Evolutionary conservation across 2,329 filamentous ascomycete species (phyloP).

Genomic region (Apiospora marii): DNA sequence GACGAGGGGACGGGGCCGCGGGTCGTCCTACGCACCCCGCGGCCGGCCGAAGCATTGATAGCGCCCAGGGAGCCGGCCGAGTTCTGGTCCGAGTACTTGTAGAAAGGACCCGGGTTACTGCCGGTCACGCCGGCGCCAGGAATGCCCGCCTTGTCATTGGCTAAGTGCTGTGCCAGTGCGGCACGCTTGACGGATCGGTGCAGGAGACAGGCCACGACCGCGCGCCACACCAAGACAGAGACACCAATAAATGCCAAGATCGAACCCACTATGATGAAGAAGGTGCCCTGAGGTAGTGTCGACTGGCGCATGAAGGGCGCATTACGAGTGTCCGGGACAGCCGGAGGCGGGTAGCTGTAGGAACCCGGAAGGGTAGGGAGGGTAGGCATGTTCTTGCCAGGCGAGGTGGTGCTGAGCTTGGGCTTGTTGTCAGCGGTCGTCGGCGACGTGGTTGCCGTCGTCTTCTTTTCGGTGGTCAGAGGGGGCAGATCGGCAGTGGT

Average conservation of each 20-base stretch:
- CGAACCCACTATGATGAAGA: constrained; percentile 94
- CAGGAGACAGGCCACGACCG: constrained; percentile 86
- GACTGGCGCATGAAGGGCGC: constrained; percentile 95
- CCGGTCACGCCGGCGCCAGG: constrained; percentile 54
- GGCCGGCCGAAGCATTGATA: constrained; percentile 53
- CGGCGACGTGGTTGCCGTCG: constrained; percentile 19
- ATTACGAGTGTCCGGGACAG: constrained; percentile 81
- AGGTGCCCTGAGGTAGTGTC: constrained; percentile 85
- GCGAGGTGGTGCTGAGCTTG: constrained; percentile 16
- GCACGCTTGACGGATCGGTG: constrained; percentile 90
- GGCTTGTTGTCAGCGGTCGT: constrained; percentile 25
- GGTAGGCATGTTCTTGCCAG: constrained; percentile 52
- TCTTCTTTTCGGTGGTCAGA: constrained; percentile 12
- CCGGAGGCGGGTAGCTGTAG: constrained; percentile 72
- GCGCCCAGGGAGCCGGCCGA: constrained; percentile 59
- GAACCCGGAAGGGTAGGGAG: constrained; percentile 53
- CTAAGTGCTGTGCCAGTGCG: constrained; percentile 74
- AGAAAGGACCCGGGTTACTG: constrained; percentile 54
- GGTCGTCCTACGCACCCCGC: constrained; percentile 59
- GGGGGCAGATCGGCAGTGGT: constrained; percentile 11
- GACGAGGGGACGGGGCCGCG: constrained; percentile 61
- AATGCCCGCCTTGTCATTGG: constrained; percentile 75
- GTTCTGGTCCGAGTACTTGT: constrained; percentile 69
- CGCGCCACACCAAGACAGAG: constrained; percentile 87
- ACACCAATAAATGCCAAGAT: constrained; percentile 84